phyloP scores from a whole-genome alignment of 495 filamentous ascomycete species.

The Aspergillus biplanus region DNA sequence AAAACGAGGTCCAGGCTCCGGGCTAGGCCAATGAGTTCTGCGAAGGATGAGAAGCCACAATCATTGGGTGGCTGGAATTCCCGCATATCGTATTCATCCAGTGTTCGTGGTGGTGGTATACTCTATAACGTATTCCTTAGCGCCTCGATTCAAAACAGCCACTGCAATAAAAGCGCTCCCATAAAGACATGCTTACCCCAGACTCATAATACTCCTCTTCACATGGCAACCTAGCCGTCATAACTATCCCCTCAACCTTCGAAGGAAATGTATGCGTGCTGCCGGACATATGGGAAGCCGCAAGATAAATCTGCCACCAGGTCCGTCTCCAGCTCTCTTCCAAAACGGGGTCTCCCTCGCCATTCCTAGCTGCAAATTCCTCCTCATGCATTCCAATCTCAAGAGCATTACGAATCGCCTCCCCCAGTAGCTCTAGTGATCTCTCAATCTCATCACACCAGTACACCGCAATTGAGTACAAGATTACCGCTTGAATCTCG shows the following conservation, averaged over 20 bases:
- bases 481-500: conserved; percentile 38
- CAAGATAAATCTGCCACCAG: conserved; percentile 42
- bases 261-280: conserved; percentile 44
- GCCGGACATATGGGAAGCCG: conserved; percentile 35
- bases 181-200: conserved; percentile 53
- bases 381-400: conserved; percentile 31
- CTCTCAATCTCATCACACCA: conserved; percentile 35
- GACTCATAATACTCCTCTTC: conserved; percentile 70
- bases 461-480: conserved; percentile 38
- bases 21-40: conserved; percentile 24
- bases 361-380: conserved; percentile 28
- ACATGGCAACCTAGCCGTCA: conserved; percentile 69
- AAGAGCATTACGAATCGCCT: conserved; percentile 42
- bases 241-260: conserved; percentile 55
- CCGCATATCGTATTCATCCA: conserved; percentile 24
- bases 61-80: conserved; percentile 20
- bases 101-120: conserved; percentile 17
- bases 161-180: background rate
- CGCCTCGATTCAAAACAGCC: too few species aligned
- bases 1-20: conserved; percentile 21
- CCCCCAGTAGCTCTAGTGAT: conserved; percentile 28
- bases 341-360: conserved; percentile 27
- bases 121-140: conserved; percentile 2
- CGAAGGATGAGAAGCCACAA: conserved; percentile 25
- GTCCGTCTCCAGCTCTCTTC: conserved; percentile 41